Evolutionary conservation across 2,329 filamentous ascomycete species (phyloP).

Genomic region (Sporothrix luriei): DNA sequence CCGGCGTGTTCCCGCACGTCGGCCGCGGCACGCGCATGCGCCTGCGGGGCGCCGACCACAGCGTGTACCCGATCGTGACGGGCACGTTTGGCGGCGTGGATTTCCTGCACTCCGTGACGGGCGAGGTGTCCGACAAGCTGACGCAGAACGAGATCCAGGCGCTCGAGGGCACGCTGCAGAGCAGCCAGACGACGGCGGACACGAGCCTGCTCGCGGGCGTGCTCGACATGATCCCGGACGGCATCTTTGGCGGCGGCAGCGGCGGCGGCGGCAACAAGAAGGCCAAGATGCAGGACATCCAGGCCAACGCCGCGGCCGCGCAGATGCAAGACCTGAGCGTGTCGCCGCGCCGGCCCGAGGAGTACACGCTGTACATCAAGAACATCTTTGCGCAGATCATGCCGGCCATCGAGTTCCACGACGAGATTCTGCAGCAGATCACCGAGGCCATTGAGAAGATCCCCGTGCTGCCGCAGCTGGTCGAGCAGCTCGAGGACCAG

Average conservation of each 20-base stretch:
- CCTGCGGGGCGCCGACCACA: conserved; percentile 64
- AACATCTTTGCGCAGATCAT: conserved; percentile 78
- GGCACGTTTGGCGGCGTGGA: conserved; percentile 95
- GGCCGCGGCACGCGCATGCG: conserved; percentile 72
- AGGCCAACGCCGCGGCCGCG: conserved; percentile 71
- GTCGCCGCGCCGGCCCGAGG: conserved; percentile 78
- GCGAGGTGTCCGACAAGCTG: conserved; percentile 80
- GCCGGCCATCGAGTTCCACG: conserved; percentile 88
- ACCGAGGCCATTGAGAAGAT: conserved; percentile 79
- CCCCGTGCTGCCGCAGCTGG: conserved; percentile 78
- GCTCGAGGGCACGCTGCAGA: conserved; percentile 78
- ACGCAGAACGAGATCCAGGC: conserved; percentile 89
- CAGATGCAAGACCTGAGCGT: conserved; percentile 75
- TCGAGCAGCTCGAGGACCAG: conserved; percentile 85
- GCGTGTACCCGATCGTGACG: conserved; percentile 81
- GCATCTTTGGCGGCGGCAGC: conserved; percentile 74
- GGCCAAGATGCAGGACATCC: conserved; percentile 75
- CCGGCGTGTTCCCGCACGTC: conserved; percentile 81
- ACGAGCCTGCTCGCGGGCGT: conserved; percentile 77
- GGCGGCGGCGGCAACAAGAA: conserved; percentile 73
- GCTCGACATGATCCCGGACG: conserved; percentile 77
- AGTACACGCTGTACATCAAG: conserved; percentile 76
- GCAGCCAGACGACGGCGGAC: conserved; percentile 63
- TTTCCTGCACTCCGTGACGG: conserved; percentile 84
- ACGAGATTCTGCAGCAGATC: conserved; percentile 80